These are phyloP conservation scores for Cladosporium cucumerinum DNA, from an alignment of 2,329 filamentous ascomycete genomes.

Conservation along the genomic window DNA sequence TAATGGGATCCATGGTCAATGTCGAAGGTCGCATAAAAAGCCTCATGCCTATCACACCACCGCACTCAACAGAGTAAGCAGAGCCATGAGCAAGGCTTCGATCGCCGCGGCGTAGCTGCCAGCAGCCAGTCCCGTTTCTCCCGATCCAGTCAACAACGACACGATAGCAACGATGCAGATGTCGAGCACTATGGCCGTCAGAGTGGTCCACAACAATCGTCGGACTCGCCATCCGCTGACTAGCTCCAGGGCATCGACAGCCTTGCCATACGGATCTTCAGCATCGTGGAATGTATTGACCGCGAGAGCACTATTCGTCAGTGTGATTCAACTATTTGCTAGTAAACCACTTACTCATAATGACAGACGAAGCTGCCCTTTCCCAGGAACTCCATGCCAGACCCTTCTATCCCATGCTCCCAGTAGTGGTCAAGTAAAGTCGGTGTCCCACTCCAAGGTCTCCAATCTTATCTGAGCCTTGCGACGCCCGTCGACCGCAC, in stretches of 20 bases:
- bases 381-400: not conserved
- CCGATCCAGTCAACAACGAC: not conserved
- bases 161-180: not conserved
- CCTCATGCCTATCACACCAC: not conserved
- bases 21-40: not conserved
- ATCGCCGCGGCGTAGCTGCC: not conserved
- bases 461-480: not conserved
- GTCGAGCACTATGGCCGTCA: not conserved
- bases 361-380: not conserved
- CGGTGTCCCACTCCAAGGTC: not conserved
- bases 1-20: not conserved
- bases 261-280: not conserved
- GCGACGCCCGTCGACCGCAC: not conserved
- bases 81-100: not conserved
- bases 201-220: not conserved
- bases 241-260: not conserved
- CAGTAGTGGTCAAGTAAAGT: not conserved
- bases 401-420: not conserved
- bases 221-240: not conserved
- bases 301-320: too few species aligned
- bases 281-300: not conserved
- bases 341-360: not conserved
- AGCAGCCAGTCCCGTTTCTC: not conserved
- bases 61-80: not conserved
- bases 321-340: too few species aligned